These are phyloP conservation scores for Gossypium trilobum DNA, from an alignment of 441 rosid species.

Conservation along the genomic window DNA sequence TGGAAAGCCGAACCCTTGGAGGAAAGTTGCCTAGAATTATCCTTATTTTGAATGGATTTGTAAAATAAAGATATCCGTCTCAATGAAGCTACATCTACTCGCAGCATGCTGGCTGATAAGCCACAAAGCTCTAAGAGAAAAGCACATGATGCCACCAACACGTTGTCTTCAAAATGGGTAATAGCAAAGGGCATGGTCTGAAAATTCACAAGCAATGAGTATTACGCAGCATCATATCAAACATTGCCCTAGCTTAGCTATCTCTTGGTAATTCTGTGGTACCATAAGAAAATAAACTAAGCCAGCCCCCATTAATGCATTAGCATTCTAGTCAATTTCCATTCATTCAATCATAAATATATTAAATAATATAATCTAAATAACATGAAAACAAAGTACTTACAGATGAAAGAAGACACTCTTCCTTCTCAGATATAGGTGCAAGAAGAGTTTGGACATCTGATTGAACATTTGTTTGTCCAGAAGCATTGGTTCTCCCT, in stretches of 20 bases:
- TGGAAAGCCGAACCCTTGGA: slow-evolving; percentile 57
- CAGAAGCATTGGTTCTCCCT: slow-evolving; percentile 46
- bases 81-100: slow-evolving; percentile 73
- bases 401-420: slow-evolving; percentile 78
- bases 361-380: slow-evolving; percentile 2
- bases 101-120: slow-evolving; percentile 78
- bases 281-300: slow-evolving; percentile 7
- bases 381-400: slow-evolving; percentile 27
- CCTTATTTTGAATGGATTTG: slow-evolving; percentile 43
- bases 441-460: slow-evolving; percentile 87
- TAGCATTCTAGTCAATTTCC: neutral
- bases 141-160: slow-evolving; percentile 80
- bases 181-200: slow-evolving; percentile 94
- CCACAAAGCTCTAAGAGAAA: slow-evolving; percentile 95
- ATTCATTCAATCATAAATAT: slow-evolving; percentile 18
- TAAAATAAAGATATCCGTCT: slow-evolving; percentile 76
- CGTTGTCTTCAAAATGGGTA: slow-evolving; percentile 72
- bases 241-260: neutral
- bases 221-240: slow-evolving; percentile 6
- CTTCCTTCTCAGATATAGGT: slow-evolving; percentile 62
- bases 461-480: slow-evolving; percentile 67
- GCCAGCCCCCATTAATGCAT: neutral
- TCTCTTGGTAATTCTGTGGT: neutral
- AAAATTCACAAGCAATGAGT: slow-evolving; percentile 20
- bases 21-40: slow-evolving; percentile 41